Percentiles rank a stretch among this genome's conserved stretches.
Evolutionary conservation across 257 asterid species (phyloP).

Genomic region (Solanum boliviense): DNA sequence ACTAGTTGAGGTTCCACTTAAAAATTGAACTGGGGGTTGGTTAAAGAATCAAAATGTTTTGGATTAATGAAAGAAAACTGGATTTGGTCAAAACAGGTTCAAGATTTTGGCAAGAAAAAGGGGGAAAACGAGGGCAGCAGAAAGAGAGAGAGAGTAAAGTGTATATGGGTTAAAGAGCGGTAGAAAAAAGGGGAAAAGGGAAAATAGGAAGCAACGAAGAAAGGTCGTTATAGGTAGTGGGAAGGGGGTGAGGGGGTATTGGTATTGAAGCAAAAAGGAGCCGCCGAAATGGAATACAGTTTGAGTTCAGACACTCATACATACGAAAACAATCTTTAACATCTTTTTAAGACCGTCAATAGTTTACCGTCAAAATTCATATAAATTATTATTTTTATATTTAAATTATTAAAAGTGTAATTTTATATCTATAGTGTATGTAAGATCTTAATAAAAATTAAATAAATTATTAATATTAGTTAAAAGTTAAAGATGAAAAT

Average conservation of each 20-base stretch:
- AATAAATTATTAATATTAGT: too few species aligned
- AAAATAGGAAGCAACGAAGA: conserved; percentile 28
- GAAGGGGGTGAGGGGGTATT: neutral
- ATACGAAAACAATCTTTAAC: neutral
- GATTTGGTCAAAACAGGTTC: neutral
- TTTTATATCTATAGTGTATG: too few species aligned
- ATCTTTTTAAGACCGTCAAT: neutral
- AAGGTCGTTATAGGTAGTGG: conserved; percentile 5
- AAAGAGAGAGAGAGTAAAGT: neutral
- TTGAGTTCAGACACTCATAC: conserved; percentile 32
- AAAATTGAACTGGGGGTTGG: neutral
- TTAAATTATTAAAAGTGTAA: too few species aligned
- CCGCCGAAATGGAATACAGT: conserved; percentile 75
- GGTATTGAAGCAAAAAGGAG: conserved; percentile 5
- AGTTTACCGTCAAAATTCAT: too few species aligned
- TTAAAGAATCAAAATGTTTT: neutral
- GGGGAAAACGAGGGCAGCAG: neutral
- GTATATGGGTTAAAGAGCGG: neutral
- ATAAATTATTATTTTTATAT: too few species aligned
- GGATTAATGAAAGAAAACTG: neutral
- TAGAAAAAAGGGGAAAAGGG: neutral
- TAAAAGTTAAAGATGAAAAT: too few species aligned
- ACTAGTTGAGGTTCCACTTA: neutral
- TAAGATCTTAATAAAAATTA: too few species aligned
- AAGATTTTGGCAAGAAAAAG: neutral